These are phyloP conservation scores for Cryptococcus sp. DNA, from an alignment of 1,284 basidiomycete genomes.

Conservation along the genomic window DNA sequence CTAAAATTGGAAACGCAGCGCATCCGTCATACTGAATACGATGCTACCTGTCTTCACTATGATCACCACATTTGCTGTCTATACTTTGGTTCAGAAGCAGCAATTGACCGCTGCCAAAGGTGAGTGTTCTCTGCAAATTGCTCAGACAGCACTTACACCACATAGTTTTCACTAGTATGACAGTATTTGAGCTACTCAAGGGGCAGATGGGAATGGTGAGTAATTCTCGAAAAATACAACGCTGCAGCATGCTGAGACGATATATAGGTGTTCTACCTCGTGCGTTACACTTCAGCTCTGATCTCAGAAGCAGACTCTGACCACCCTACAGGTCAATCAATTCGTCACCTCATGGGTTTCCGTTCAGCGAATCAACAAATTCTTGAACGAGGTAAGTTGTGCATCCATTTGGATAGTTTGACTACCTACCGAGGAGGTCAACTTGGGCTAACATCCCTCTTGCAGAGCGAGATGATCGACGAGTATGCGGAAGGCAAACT, in stretches of 20 bases:
- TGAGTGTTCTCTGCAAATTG: slow-evolving; percentile 12
- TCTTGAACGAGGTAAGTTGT: slow-evolving; percentile 55
- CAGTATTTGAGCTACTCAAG: slow-evolving; percentile 51
- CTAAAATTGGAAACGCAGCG: slow-evolving; percentile 5
- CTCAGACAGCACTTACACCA: not conserved
- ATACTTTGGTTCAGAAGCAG: slow-evolving; percentile 57
- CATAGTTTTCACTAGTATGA: slow-evolving; percentile 51
- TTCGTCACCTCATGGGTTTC: slow-evolving; percentile 57
- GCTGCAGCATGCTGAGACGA: slow-evolving; percentile 4
- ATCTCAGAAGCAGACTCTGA: slow-evolving; percentile 25
- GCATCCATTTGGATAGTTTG: slow-evolving; percentile 10
- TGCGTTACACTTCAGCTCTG: slow-evolving; percentile 3
- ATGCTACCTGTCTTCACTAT: slow-evolving; percentile 68
- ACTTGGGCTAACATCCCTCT: not conserved
- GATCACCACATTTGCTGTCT: slow-evolving; percentile 66
- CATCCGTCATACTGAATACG: slow-evolving; percentile 55
- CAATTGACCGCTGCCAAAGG: slow-evolving; percentile 54
- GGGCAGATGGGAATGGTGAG: slow-evolving; percentile 40
- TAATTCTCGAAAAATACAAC: not conserved
- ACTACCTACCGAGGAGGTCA: not conserved
- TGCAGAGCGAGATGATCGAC: slow-evolving; percentile 62
- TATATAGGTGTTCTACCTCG: slow-evolving; percentile 36
- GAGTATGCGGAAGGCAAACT: slow-evolving; percentile 49
- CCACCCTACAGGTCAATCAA: slow-evolving; percentile 40
- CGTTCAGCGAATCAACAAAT: slow-evolving; percentile 57